Conservation (phyloP, 1,139 yeast genomes). For the Nakaseomyces delphensis region DNA sequence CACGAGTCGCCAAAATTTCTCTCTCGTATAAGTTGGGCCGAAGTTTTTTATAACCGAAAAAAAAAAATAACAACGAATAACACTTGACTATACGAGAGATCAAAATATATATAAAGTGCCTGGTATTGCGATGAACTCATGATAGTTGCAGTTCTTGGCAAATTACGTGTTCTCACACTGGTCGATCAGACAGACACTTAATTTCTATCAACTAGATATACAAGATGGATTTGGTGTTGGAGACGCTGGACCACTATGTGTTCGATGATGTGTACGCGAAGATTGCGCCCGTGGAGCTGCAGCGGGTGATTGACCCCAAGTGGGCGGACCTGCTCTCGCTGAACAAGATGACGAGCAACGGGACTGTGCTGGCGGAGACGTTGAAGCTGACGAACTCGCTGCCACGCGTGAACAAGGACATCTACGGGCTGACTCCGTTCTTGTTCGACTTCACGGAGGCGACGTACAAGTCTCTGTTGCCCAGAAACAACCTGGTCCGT, state of each 20-base stretch:
- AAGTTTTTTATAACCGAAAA: too few species aligned
- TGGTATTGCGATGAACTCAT: too few species aligned
- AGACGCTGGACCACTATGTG: constrained; percentile 58
- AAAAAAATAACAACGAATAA: too few species aligned
- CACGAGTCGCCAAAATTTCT: too few species aligned
- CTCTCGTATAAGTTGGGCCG: too few species aligned
- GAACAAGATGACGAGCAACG: constrained; percentile 18
- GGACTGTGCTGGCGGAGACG: constrained; percentile 19
- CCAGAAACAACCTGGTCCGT: constrained; percentile 65
- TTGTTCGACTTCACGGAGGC: constrained; percentile 43
- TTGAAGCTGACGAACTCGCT: constrained; percentile 15
- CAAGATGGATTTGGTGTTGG: constrained; percentile 85
- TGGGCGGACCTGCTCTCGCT: constrained; percentile 28
- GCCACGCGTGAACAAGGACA: constrained; percentile 25
- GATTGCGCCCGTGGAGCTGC: constrained; percentile 42
- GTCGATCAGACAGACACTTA: background rate
- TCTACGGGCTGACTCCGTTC: constrained; percentile 44
- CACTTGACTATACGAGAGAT: background rate
- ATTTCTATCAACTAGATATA: too few species aligned
- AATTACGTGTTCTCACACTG: background rate
- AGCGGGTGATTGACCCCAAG: constrained; percentile 32
- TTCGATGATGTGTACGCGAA: constrained; percentile 68
- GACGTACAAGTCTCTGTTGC: constrained; percentile 53
- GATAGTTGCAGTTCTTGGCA: background rate
- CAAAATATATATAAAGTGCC: background rate